Evolutionary conservation across 2,329 filamentous ascomycete species (phyloP), one percentile per base, ranked within the genome.

Genomic region (Graphium sp.): DNA sequence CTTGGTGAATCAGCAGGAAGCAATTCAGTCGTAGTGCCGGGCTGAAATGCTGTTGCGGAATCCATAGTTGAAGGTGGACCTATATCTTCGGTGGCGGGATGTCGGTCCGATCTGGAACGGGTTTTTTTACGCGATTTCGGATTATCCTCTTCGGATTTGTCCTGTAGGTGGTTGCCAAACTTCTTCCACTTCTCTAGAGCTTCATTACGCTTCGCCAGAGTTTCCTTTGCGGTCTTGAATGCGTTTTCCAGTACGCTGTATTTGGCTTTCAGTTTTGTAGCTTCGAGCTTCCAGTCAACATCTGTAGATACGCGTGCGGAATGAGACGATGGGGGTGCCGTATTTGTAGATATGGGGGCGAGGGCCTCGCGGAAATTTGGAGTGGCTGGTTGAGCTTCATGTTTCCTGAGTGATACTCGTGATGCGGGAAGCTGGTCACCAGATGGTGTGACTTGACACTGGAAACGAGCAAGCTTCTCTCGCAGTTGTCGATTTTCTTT

Each of bases 111-210:
- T 9, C 16, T 4, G 29, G 23, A 4, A 23, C 22, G n/a, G 12
- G 22, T 13, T 28, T 19, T 16, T 10, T 22, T 17, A 7, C 15
- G 16, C 20, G 5, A 10, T 9, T 21, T 16, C 17, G 19, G n/a
- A n/a, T n/a, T n/a, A n/a, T n/a, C n/a, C n/a, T n/a, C n/a, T 19
- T 21, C 18, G 2, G 68, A 47, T 33, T 51, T 61, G 16, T 44
- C 44, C 29, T 60, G 48, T 12, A 67, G 41, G 9, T 47, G 38
- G 14, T 51, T 51, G 5, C 57, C 55, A 30, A 63, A 57, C 5
- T 47, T 43, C 16, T 50, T 47, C 64, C 64, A 70, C 18, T 41
- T 39, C 6, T 59, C 48, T 4, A 53, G 52, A 15, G 57, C 50
- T 2, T 50, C 46, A 17, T 54, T 56, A 26, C 53, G 52, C 36